Conservation (phyloP, 768 basidiomycete species). For the Rhodotorula toruloides region DNA sequence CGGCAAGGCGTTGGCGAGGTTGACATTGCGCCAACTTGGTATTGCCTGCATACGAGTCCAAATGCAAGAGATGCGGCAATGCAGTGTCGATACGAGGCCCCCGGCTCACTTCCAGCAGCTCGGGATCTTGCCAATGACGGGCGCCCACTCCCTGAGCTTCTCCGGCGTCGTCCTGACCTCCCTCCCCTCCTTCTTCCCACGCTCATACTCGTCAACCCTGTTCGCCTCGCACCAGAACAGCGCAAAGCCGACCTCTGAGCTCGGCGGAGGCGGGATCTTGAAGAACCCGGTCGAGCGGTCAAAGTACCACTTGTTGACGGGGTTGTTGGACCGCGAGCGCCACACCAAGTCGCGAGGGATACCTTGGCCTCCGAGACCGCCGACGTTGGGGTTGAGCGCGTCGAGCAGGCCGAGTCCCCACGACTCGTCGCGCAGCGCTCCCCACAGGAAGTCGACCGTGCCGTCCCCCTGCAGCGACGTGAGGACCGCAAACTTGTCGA, state of each 20-base stretch:
- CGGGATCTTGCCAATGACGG: slow-evolving; percentile 28
- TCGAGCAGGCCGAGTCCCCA: slow-evolving; percentile 91
- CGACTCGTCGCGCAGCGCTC: slow-evolving; percentile 94
- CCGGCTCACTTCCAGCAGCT: slow-evolving; percentile 17
- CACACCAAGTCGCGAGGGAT: slow-evolving; percentile 93
- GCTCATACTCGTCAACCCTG: slow-evolving; percentile 50
- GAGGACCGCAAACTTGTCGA: slow-evolving; percentile 97
- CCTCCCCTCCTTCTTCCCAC: neutral
- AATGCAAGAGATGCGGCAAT: too few species aligned
- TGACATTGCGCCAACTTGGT: too few species aligned
- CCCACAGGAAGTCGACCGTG: slow-evolving; percentile 99
- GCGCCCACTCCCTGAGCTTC: slow-evolving; percentile 25
- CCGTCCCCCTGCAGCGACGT: slow-evolving; percentile 95
- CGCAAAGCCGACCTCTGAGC: slow-evolving; percentile 59
- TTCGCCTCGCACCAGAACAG: slow-evolving; percentile 98
- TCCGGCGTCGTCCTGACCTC: slow-evolving; percentile 6
- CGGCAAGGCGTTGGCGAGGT: too few species aligned
- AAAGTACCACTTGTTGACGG: slow-evolving; percentile 99
- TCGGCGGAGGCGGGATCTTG: slow-evolving; percentile 52
- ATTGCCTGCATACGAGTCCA: too few species aligned
- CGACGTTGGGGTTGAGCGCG: slow-evolving; percentile 84
- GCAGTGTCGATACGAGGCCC: too few species aligned
- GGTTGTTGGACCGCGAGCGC: slow-evolving; percentile 87
- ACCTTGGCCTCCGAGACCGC: slow-evolving; percentile 81
- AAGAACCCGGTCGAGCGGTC: slow-evolving; percentile 89